Evolutionary conservation across 2,329 filamentous ascomycete species (phyloP), one percentile per base, ranked within the genome.

Genomic region (Erysiphe pulchra): DNA sequence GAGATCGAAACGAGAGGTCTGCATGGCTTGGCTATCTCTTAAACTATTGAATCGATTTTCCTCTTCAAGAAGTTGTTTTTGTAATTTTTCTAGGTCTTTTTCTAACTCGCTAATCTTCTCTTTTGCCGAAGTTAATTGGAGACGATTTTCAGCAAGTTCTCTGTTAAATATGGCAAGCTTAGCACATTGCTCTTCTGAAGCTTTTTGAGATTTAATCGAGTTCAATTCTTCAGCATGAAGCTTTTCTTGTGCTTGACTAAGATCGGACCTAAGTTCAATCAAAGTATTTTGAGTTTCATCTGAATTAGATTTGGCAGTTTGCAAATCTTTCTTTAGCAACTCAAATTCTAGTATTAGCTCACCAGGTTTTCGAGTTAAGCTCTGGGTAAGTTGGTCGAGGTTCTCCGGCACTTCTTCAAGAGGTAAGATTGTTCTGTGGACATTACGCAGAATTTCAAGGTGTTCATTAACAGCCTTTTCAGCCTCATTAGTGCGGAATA

Each of bases 71-170:
- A 92, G 67, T 46, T 76, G 73, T 60, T 77, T 78, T 46, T 80
- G 75, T 46, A 93, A 63, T 28, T 73, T 75, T 59, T 86, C 82
- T 0, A 83, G 85, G 5, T 84, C 84, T 2, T 77, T 85, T 59
- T 90, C 83, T 14, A 83, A 85, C 51, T 86, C 80, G 1, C 80
- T 74, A 56, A 92, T 77, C 58, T 79, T 80, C 14, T 66, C 65
- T 47, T 81, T 73, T 18, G 92, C 63, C 28, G 70, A 65, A 47
- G 69, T 71, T 18, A 92, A 67, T 53, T 90, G 78, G 13, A 69
- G 64, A 36, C 80, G 75, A 48, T 80, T 74, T 47, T 80, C 74
- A 2, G 69, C 65, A 2, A 75, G 59, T 53, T 77, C 71, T 28
- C 55, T 58, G 53, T 77, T 71, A 0, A 77, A 60, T 2, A 69